These are phyloP conservation scores for Volvox africanus DNA, from an alignment of 139 green algal species.

Conservation along the genomic window DNA sequence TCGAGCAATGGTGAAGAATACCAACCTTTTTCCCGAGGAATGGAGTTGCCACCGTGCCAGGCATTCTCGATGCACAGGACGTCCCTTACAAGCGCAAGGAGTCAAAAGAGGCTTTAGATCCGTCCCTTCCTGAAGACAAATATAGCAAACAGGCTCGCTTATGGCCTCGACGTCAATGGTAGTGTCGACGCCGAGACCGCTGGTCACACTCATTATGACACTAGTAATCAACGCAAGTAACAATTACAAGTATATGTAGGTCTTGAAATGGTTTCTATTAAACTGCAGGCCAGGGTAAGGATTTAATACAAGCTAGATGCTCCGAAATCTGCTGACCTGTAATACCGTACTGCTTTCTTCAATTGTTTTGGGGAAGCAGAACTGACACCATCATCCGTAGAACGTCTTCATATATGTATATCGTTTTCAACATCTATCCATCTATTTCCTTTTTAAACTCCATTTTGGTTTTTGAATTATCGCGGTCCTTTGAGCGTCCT, in stretches of 20 bases:
- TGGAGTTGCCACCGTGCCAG: slow-evolving; percentile 42
- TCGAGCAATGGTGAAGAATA: background rate
- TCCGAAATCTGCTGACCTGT: background rate
- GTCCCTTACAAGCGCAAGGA: slow-evolving; percentile 1
- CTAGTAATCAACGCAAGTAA: no score
- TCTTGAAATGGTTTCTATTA: no score
- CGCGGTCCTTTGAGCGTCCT: no score
- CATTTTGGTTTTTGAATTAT: no score
- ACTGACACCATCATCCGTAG: no score
- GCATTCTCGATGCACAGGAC: slow-evolving; percentile 12
- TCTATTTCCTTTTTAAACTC: no score
- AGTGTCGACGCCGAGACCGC: background rate
- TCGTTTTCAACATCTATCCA: no score
- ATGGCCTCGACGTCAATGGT: background rate
- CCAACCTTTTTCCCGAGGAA: background rate
- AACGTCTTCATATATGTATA: no score
- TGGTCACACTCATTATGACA: slow-evolving; percentile 8
- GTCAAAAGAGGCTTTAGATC: slow-evolving; percentile 5
- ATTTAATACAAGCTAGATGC: background rate
- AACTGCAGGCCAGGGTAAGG: no score
- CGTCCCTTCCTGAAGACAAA: slow-evolving; percentile 23
- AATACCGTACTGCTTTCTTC: no score
- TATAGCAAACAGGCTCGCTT: background rate
- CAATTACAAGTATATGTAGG: no score
- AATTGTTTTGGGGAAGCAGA: no score